These are phyloP conservation scores for Agaricus subrufescens DNA, from an alignment of 768 basidiomycete genomes.

Conservation along the genomic window DNA sequence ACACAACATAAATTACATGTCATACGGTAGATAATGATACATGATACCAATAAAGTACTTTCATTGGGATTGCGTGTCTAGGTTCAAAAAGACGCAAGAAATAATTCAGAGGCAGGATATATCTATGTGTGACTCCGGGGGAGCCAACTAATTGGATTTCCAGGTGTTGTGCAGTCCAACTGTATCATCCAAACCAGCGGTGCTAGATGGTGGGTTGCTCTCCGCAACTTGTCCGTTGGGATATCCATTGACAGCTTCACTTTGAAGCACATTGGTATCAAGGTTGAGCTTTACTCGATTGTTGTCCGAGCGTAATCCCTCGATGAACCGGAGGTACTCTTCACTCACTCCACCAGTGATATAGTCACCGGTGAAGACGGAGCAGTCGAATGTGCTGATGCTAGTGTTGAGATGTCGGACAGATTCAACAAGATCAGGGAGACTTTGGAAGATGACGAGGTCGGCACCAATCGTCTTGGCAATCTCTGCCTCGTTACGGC, in stretches of 20 bases:
- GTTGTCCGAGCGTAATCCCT: constrained; percentile 79
- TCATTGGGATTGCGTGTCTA: not conserved
- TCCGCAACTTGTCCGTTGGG: constrained; percentile 19
- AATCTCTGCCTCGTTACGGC: constrained; percentile 65
- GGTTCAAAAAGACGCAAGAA: not conserved
- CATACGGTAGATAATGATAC: constrained; percentile 3
- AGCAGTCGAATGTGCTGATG: constrained; percentile 86
- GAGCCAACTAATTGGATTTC: constrained; percentile 4
- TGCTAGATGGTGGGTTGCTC: constrained; percentile 32
- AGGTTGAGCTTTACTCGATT: constrained; percentile 50
- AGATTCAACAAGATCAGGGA: constrained; percentile 80
- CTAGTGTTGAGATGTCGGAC: constrained; percentile 80
- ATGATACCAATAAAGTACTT: constrained; percentile 6
- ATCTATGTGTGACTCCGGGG: not conserved
- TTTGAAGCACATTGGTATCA: constrained; percentile 28
- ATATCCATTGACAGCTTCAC: constrained; percentile 23
- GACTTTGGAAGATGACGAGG: constrained; percentile 91
- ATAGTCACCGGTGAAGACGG: constrained; percentile 96
- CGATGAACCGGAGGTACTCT: constrained; percentile 70
- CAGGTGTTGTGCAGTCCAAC: constrained; percentile 76
- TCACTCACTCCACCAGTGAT: constrained; percentile 91
- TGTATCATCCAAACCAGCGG: constrained; percentile 59
- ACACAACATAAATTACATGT: not conserved
- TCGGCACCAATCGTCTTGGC: constrained; percentile 88
- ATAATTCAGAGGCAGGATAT: not conserved